phyloP scores from a whole-genome alignment of 2,329 filamentous ascomycete genomes.

The Curvularia hawaiiensis region DNA sequence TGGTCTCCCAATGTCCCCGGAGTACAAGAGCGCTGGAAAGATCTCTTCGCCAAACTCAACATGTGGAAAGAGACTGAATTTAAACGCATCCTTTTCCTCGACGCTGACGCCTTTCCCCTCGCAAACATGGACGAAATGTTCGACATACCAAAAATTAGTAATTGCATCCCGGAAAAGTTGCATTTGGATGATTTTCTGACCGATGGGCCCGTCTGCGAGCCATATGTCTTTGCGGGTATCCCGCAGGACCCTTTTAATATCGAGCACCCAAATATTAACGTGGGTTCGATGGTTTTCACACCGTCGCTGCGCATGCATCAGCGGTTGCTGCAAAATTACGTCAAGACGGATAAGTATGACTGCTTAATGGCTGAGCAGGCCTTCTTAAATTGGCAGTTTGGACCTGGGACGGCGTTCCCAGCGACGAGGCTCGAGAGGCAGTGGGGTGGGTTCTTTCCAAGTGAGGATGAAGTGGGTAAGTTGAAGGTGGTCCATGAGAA shows the following conservation, averaged over 20 bases:
- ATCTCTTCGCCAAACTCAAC: conserved; percentile 45
- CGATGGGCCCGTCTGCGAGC: conserved; percentile 34
- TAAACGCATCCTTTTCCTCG: conserved; percentile 38
- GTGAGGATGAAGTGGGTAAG: conserved; percentile 27
- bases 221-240: conserved; percentile 38
- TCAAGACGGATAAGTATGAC: conserved; percentile 39
- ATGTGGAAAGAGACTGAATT: conserved; percentile 45
- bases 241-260: conserved; percentile 24
- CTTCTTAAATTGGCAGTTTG: conserved; percentile 44
- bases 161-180: conserved; percentile 31
- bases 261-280: conserved; percentile 35
- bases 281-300: conserved; percentile 40
- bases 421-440: conserved; percentile 28
- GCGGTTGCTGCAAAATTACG: conserved; percentile 41
- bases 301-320: conserved; percentile 38
- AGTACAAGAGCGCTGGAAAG: conserved; percentile 36
- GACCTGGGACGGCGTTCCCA: conserved; percentile 35
- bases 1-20: conserved; percentile 35
- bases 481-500: conserved; percentile 46
- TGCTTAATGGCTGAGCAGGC: conserved; percentile 42
- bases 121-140: conserved; percentile 40
- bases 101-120: conserved; percentile 43
- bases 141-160: conserved; percentile 24
- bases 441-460: conserved; percentile 38
- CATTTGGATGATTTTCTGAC: conserved; percentile 30